Evolutionary conservation across 345 rosid species (phyloP), one percentile per base, ranked within the genome.

Genomic region (Erucastrum elatum): DNA sequence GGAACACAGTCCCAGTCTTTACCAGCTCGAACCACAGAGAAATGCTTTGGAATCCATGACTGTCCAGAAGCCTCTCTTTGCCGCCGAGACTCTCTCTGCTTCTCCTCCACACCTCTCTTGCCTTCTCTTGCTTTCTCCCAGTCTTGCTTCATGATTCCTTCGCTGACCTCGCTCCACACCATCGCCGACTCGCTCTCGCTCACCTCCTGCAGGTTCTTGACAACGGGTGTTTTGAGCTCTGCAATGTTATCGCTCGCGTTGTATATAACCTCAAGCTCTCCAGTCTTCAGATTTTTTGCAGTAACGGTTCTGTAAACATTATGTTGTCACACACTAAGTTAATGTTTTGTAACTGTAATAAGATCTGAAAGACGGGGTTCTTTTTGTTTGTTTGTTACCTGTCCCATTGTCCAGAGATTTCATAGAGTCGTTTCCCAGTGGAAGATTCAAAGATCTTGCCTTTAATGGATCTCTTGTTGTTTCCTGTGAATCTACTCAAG

Each of bases 41-140:
- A 91, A 86, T 90, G 86, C 71, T 86, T 86, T 7, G 98, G 90
- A 73, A 71, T 81, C 98, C 95, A 92, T 41, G 74, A 82, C 64
- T 85, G 77, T 7, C 87, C 89, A 26, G 27, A 68, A 12, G 90
- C 79, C 13, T 77, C 74, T 78, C 92, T 88, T 39, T 84, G 84
- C 70, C 73, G 88, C 64, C 27, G 37, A 2, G 72, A 60, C 79
- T 78, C 81, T 59, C 98, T 88, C 39, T 92, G 98, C 59, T 81
- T 85, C 66, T 86, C 89, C 78, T 94, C 98, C 4, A 94, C 76
- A 0, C 30, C 68, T 27, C 75, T 87, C 92, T 94, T 94, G 1
- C 87, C 90, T 80, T 88, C 87, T 35, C 78, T 84, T 26, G 97
- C 97, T 83, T 84, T 88, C 72, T 83, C 88, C 97, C 97, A 94